A percentile compares a stretch with the other conserved stretches of the same genome.
Conservation (phyloP, 2,329 filamentous ascomycete genomes). For the Dothiorella sarmentorum region DNA sequence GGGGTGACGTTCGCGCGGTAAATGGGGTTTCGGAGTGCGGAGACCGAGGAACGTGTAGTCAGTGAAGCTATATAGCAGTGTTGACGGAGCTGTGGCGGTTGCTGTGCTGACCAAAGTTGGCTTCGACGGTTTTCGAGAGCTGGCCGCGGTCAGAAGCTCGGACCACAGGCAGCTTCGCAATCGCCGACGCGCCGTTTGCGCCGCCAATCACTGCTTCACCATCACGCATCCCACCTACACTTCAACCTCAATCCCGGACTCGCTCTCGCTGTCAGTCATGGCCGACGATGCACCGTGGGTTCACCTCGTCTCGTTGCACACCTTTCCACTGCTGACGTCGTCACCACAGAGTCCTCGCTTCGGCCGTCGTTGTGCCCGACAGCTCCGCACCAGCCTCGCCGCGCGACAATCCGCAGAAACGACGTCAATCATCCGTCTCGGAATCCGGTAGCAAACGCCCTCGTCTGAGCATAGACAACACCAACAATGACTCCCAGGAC, state of each 20-base stretch:
- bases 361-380: constrained; percentile 53
- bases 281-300: constrained; percentile 20
- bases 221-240: not conserved
- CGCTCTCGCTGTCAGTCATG: constrained; percentile 3
- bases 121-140: constrained; percentile 12
- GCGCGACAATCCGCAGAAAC: constrained; percentile 41
- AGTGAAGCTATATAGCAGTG: not conserved
- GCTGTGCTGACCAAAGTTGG: not conserved
- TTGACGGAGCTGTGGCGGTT: not conserved
- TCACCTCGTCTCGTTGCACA: not conserved
- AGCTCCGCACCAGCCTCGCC: constrained; percentile 26
- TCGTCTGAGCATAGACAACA: constrained; percentile 42
- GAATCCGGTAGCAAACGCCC: constrained; percentile 53
- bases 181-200: constrained; percentile 11
- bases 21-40: not conserved
- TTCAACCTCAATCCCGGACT: not conserved
- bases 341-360: constrained; percentile 45
- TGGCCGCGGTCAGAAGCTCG: not conserved
- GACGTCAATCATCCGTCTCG: constrained; percentile 53
- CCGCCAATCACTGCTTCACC: constrained; percentile 4
- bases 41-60: not conserved
- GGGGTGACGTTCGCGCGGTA: not conserved
- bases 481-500: constrained; percentile 24
- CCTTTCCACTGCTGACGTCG: not conserved
- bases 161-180: constrained; percentile 6